These are phyloP conservation scores for Ceratocystis cubensis DNA, from an alignment of 2,329 filamentous ascomycete species.

Conservation along the genomic window DNA sequence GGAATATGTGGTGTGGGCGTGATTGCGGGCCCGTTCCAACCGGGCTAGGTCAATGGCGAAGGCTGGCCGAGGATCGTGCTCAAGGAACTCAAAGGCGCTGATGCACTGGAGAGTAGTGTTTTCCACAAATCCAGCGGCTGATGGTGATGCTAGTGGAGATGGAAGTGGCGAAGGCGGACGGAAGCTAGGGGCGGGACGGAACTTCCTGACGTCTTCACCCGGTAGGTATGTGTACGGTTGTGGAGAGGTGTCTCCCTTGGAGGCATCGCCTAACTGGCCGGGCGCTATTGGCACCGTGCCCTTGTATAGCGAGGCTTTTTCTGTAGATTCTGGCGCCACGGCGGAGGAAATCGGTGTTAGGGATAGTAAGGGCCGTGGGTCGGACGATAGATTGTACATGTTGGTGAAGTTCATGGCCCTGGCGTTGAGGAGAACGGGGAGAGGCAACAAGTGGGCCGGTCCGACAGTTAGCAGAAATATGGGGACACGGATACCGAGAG, in stretches of 20 bases:
- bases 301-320: neutral
- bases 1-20: slow-evolving; percentile 29
- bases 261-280: neutral
- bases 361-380: neutral
- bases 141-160: neutral
- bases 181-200: neutral
- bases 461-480: too few relatives aligned
- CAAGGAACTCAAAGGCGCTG: slow-evolving; percentile 58
- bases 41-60: slow-evolving; percentile 58
- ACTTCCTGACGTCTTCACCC: neutral
- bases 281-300: neutral
- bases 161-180: neutral
- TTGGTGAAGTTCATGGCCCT: neutral
- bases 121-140: too few relatives aligned
- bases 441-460: neutral
- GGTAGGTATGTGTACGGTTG: neutral
- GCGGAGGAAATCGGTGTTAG: neutral
- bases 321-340: neutral
- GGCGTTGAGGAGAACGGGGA: neutral
- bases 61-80: slow-evolving; percentile 63
- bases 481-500: too few relatives aligned
- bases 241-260: neutral
- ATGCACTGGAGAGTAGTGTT: slow-evolving; percentile 40
- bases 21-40: slow-evolving; percentile 33
- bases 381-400: neutral